Percentiles rank a stretch among this genome's conserved stretches.
These are phyloP conservation scores for Oryza meyeriana DNA, from an alignment of 176 grass and related monocot species.

Conservation along the genomic window DNA sequence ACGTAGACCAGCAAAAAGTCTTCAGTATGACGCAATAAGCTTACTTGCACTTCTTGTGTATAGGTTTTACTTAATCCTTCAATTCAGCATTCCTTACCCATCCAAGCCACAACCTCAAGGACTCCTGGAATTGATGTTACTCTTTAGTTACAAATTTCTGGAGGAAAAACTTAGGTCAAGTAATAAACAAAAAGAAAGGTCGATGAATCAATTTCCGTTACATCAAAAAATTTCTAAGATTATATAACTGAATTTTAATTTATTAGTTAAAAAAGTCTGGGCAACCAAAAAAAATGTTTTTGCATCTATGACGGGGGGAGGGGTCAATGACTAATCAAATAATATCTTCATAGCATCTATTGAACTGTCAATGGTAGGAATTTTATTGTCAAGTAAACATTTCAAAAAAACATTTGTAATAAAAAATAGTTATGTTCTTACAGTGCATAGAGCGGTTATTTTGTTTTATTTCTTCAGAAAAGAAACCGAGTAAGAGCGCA, in stretches of 20 bases:
- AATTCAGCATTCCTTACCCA: conserved; percentile 81
- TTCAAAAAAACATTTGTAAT: not conserved
- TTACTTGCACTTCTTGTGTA: conserved; percentile 95
- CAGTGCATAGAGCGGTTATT: not conserved
- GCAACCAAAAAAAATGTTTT: not conserved
- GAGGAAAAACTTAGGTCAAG: not conserved
- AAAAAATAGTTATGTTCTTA: not conserved
- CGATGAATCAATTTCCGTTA: not conserved
- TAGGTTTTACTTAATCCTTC: conserved; percentile 74
- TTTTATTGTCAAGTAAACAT: conserved; percentile 4
- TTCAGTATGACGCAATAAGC: conserved; percentile 1
- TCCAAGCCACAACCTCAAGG: conserved; percentile 77
- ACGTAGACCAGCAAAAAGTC: not conserved
- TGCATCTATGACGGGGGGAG: not conserved
- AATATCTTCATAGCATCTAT: not conserved
- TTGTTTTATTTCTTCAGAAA: not conserved
- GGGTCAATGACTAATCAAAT: conserved; percentile 7
- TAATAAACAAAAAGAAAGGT: not conserved
- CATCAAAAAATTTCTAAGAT: not conserved
- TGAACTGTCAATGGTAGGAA: not conserved
- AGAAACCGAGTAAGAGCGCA: not conserved
- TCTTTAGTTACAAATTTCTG: conserved; percentile 17
- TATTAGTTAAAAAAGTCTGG: not conserved
- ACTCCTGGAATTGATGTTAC: conserved; percentile 57
- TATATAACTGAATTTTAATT: conserved; percentile 1